Percentiles rank a stretch among this genome's conserved stretches.
phyloP scores from a whole-genome alignment of 2,329 filamentous ascomycete genomes.

The Sphaceloma murrayae region DNA sequence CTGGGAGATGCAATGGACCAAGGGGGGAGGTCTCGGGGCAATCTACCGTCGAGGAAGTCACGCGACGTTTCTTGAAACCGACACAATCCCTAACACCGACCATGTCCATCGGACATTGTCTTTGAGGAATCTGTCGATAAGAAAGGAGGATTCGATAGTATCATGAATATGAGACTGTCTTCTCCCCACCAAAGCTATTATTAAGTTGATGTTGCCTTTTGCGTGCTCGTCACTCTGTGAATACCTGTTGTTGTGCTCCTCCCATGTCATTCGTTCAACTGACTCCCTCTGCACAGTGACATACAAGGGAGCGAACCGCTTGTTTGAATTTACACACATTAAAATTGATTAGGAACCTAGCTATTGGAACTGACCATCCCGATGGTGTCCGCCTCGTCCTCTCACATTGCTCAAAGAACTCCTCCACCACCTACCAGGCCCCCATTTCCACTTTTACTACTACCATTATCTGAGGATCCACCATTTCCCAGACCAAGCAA shows the following conservation, averaged over 20 bases:
- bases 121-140: slow-evolving; percentile 2
- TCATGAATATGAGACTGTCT: not conserved
- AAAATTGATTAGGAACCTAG: too few relatives aligned
- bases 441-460: not conserved
- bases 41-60: slow-evolving; percentile 2
- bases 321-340: too few relatives aligned
- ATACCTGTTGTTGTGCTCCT: not conserved
- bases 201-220: too few relatives aligned
- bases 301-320: too few relatives aligned
- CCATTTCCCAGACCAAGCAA: too few relatives aligned
- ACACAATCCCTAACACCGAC: slow-evolving; percentile 14
- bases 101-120: not conserved
- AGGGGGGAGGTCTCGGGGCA: slow-evolving; percentile 4
- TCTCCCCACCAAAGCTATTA: too few relatives aligned
- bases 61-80: slow-evolving; percentile 8
- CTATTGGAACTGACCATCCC: too few relatives aligned
- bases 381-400: not conserved
- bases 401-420: not conserved
- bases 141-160: slow-evolving; percentile 5
- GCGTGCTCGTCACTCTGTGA: not conserved
- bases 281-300: too few relatives aligned
- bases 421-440: slow-evolving; percentile 1
- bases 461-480: too few relatives aligned
- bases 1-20: not conserved
- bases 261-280: too few relatives aligned